A percentile compares a stretch with the other conserved stretches of the same genome.
phyloP scores from a whole-genome alignment of 2,329 filamentous ascomycete genomes.

The Verticillium nubilum region DNA sequence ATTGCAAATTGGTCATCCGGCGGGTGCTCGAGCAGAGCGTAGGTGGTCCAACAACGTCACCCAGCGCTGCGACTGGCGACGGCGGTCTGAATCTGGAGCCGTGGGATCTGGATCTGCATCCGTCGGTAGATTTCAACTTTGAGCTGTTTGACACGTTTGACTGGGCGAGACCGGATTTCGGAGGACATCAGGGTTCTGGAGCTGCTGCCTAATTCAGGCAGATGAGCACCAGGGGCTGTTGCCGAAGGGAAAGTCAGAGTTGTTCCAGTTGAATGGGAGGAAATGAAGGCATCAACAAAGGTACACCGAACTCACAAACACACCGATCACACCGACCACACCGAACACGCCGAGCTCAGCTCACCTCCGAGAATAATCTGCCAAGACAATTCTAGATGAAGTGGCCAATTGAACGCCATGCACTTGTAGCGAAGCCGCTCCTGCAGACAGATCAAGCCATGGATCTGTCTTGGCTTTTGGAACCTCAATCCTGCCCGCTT shows the following conservation, averaged over 20 bases:
- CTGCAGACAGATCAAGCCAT: not conserved
- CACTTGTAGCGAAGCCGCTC: not conserved
- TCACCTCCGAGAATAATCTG: not conserved
- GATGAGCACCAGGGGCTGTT: no score
- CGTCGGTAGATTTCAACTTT: conserved; percentile 34
- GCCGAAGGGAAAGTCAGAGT: no score
- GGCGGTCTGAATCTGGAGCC: conserved; percentile 8
- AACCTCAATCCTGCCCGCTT: not conserved
- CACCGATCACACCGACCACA: no score
- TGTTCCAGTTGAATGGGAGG: no score
- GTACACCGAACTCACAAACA: not conserved
- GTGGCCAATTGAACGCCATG: not conserved
- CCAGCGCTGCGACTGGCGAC: no score
- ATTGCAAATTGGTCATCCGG: conserved; percentile 41
- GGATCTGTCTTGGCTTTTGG: not conserved
- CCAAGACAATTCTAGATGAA: not conserved
- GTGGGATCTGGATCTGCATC: conserved; percentile 27
- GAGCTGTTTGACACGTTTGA: conserved; percentile 44
- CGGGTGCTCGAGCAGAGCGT: conserved; percentile 40
- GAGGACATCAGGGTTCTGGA: no score
- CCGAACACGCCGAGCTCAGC: no score
- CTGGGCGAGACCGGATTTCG: no score
- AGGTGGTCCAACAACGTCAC: no score
- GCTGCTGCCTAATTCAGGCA: no score
- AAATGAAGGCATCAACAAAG: not conserved